Base-by-base conservation (phyloP, 257 asterid species). In the Lycium barbarum region DNA sequence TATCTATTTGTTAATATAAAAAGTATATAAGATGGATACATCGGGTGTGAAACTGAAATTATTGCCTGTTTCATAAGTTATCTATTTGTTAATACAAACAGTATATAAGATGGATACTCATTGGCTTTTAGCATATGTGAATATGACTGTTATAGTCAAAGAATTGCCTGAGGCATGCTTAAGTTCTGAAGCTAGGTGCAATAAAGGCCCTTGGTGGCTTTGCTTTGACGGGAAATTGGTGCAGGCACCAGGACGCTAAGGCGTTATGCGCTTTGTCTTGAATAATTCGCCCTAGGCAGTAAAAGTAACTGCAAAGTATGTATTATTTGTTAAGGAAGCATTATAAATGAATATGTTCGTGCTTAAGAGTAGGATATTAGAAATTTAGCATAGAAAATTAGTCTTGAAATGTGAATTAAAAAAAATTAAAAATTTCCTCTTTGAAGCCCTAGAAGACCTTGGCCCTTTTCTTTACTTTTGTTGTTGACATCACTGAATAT, bases 401-500 rank as follows among this genome's bases (percentile, higher is more conserved):
- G 18, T 53, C 51, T 13, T 68, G 13, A 57, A 11, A 15, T 67
- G 33, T 43, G 33, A 54, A 33, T 20, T 12, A 5, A 15, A 33
- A 54, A 82, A 17, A 26, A 26, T 26, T 9, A 7, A n/a, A 62
- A 9, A 62, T 20, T 20, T 36, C 13, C 22, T 62, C 11, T 20
- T 36, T 18, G 11, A 49, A 80, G 35, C 45, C 22, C 36, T 62
- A 62, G 36, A 20, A n/a, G 4, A 0, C 68, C 68, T 20, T 62
- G 38, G 38, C 10, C 13, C 67, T 61, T 62, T 62, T 62, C 68
- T 62, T 62, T 14, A 20, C n/a, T 66, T 73, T 47, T 54, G 83
- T 55, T 72, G 66, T 61, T 61, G 74, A n/a, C 65, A 38, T 76
- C 18, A 6, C 43, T 47, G 55, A 58, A 17, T 51, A 59, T 88